Conservation (phyloP, 2,329 filamentous ascomycete species). For the Clonostachys solani region DNA sequence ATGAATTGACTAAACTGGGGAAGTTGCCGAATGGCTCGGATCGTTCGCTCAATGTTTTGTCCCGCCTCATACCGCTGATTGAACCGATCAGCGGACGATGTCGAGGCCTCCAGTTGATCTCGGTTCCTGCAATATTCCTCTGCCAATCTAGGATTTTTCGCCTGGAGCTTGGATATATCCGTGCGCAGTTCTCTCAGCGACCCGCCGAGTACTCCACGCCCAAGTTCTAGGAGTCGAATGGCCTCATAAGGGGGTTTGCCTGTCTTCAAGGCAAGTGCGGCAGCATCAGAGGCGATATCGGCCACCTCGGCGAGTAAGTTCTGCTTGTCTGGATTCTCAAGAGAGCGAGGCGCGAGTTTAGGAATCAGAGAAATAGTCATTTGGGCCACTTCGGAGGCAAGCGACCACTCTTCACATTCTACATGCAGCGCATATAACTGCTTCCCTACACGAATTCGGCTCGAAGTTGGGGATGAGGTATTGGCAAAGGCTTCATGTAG, state of each 20-base stretch:
- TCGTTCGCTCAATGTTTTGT: too few species aligned
- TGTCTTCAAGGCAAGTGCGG: background rate
- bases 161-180: background rate
- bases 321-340: background rate
- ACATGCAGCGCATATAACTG: too few species aligned
- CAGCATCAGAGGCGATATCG: background rate
- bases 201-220: background rate
- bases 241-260: background rate
- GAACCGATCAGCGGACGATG: too few species aligned
- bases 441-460: too few species aligned
- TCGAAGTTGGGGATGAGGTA: too few species aligned
- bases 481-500: too few species aligned
- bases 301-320: background rate
- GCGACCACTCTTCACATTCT: background rate
- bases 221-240: background rate
- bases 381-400: background rate
- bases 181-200: background rate
- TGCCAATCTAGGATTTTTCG: background rate
- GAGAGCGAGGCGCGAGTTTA: background rate
- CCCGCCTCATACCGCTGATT: too few species aligned
- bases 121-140: background rate
- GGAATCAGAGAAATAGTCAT: background rate
- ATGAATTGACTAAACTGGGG: too few species aligned
- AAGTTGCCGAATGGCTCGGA: too few species aligned
- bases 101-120: background rate